Base-by-base conservation (phyloP, 257 asterid genomes). In the Avicennia marina region DNA sequence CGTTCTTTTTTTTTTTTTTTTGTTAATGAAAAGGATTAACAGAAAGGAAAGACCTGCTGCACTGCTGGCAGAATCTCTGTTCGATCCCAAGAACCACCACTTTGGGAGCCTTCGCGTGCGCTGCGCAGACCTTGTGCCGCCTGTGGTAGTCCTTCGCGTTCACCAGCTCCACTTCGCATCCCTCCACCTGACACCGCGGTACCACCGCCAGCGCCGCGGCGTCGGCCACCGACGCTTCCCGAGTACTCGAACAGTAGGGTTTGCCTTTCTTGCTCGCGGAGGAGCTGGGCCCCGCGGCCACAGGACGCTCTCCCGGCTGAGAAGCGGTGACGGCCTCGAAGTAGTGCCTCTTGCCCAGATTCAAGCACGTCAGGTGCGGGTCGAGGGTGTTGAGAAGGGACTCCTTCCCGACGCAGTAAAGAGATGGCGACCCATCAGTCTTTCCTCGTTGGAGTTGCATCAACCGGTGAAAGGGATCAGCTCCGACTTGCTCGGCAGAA, bases 11-110 rank as follows among this genome's bases (percentile, higher is more conserved):
- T n/a, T n/a, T n/a, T n/a, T n/a, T n/a, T n/a, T n/a, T n/a, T n/a
- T n/a, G n/a, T n/a, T n/a, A n/a, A n/a, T n/a, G n/a, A n/a, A n/a
- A n/a, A n/a, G n/a, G n/a, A n/a, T n/a, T n/a, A n/a, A n/a, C n/a
- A n/a, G n/a, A 4, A 9, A 18, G 3, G 18, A 8, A 43, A 27
- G 40, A 80, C 95, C 90, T 81, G 86, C 94, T 81, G 61, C 94
- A 79, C 72, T 83, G 94, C 34, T 86, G 95, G 73, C 90, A 86
- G 65, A 86, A 86, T 8, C 95, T 77, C 56, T 83, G 95, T 10
- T 75, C 75, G 11, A 63, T 60, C 31, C 90, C 94, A n/a, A 40
- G 78, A 45, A 86, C 74, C 26, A 75, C 64, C 3, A 77, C 95
- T 48, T 40, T 69, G 0, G 95, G 85, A 10, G 94, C 87, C 56